Conservation (phyloP, 257 asterid species). For the Gentiana dahurica region DNA sequence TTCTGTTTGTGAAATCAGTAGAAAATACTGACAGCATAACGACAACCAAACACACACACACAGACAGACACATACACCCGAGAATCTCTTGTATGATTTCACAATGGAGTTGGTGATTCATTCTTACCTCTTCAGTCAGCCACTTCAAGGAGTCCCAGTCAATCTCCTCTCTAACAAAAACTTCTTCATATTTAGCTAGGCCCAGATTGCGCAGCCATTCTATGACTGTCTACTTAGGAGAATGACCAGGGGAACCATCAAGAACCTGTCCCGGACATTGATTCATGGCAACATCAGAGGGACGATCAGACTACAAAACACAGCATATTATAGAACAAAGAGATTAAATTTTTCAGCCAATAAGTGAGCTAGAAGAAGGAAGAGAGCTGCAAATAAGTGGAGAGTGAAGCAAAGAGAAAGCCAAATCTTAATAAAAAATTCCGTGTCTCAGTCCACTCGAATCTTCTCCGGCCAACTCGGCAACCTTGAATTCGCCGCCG, state of each 20-base stretch:
- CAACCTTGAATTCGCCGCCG: too few relatives aligned
- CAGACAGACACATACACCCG: too few relatives aligned
- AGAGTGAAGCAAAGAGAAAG: too few relatives aligned
- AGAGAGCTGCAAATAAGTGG: too few relatives aligned
- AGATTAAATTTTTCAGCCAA: not conserved
- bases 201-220: slow-evolving; percentile 73
- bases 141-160: slow-evolving; percentile 76
- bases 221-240: slow-evolving; percentile 33
- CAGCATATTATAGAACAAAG: slow-evolving; percentile 2
- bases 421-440: too few relatives aligned
- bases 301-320: slow-evolving; percentile 38
- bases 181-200: slow-evolving; percentile 68
- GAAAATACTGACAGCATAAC: too few relatives aligned
- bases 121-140: slow-evolving; percentile 78
- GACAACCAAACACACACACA: too few relatives aligned
- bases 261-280: slow-evolving; percentile 59
- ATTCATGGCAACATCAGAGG: slow-evolving; percentile 22
- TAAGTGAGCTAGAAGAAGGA: too few relatives aligned
- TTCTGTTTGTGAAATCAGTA: too few relatives aligned
- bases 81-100: not conserved
- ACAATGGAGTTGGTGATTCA: not conserved
- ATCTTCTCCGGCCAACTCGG: too few relatives aligned
- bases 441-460: too few relatives aligned
- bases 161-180: slow-evolving; percentile 63
- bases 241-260: slow-evolving; percentile 46